Evolutionary conservation across 1,284 basidiomycete species (phyloP).

Genomic region (Papiliotrema fonsecae): DNA sequence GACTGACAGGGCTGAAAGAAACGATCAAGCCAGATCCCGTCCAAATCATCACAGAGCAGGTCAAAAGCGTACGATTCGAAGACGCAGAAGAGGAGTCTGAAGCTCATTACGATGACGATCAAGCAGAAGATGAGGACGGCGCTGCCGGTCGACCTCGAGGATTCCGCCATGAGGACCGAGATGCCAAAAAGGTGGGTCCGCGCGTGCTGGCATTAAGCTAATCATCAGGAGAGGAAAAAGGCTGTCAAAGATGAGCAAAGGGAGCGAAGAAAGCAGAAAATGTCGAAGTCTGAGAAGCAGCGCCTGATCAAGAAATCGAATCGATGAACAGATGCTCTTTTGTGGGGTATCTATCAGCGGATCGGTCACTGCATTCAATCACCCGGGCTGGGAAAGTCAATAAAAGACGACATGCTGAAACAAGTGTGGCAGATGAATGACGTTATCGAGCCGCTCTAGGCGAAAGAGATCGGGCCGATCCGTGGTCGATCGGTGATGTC

Average conservation of each 20-base stretch:
- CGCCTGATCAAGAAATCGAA: slow-evolving; percentile 61
- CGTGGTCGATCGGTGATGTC: too few relatives aligned
- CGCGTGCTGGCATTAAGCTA: not conserved
- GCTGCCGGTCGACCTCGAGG: slow-evolving; percentile 56
- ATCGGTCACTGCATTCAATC: too few relatives aligned
- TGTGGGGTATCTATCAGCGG: too few relatives aligned
- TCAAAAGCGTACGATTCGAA: not conserved
- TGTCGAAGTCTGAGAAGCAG: slow-evolving; percentile 91
- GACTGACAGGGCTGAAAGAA: slow-evolving; percentile 67
- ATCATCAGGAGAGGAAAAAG: slow-evolving; percentile 74
- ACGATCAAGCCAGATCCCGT: too few relatives aligned
- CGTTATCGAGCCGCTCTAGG: too few relatives aligned
- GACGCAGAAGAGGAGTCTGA: slow-evolving; percentile 14
- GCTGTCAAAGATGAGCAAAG: slow-evolving; percentile 77
- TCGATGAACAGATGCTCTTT: not conserved
- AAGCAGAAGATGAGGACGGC: not conserved
- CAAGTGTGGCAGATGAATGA: too few relatives aligned
- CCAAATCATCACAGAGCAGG: too few relatives aligned
- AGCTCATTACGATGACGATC: slow-evolving; percentile 10
- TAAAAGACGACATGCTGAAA: too few relatives aligned
- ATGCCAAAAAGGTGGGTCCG: slow-evolving; percentile 75
- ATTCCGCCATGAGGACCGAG: slow-evolving; percentile 83
- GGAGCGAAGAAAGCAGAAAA: slow-evolving; percentile 84
- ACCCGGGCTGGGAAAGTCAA: too few relatives aligned
- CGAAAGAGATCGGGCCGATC: too few relatives aligned